Evolutionary conservation across 2,329 filamentous ascomycete species (phyloP), one percentile per base, ranked within the genome.

Genomic region (Aspergillus ruber): DNA sequence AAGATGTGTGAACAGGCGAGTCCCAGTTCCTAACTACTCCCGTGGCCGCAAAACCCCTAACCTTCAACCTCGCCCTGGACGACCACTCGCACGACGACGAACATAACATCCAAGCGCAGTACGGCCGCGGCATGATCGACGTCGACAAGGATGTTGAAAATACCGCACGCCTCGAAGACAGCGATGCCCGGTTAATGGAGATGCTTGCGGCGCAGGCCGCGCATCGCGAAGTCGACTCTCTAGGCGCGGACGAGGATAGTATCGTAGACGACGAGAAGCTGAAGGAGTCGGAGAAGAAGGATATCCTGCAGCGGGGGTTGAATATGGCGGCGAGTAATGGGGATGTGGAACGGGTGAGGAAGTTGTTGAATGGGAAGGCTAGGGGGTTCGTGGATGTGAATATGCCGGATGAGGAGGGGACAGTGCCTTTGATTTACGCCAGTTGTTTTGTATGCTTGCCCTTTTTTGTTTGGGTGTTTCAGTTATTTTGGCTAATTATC

Each of bases 261-360:
- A 83, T 97, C 46, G 81, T 87, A 13, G 74, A 79, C 3, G 85
- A 93, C 65, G 80, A 86, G 45, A 86, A 84, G 58, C 71, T 95
- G 47, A 80, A 88, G 0, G 78, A 81, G 18, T 80, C 82, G 6
- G 85, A 95, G 65, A 97, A 96, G 76, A 83, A 77, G 57, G 79
- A 86, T 41, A 81, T 86, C 33, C 70, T 98, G 36, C 93, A 98
- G 66, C 91, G 88, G 63, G 84, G 87, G 12, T 76, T 98, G 55
- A 90, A 91, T 62, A 94, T 96, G 83, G 91, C 93, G 10, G 90
- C 93, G 2, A 96, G 91, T 67, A 98, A 98, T 67, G 93, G 93
- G 43, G 93, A 97, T 69, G 82, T 89, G 36, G 83, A 86, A 42
- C 83, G 90, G 51, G 85, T 98, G 42, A 78, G 80, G 55, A 84